These are phyloP conservation scores for Saccharomycopsis vini DNA, from an alignment of 805 yeast species.

Conservation along the genomic window DNA sequence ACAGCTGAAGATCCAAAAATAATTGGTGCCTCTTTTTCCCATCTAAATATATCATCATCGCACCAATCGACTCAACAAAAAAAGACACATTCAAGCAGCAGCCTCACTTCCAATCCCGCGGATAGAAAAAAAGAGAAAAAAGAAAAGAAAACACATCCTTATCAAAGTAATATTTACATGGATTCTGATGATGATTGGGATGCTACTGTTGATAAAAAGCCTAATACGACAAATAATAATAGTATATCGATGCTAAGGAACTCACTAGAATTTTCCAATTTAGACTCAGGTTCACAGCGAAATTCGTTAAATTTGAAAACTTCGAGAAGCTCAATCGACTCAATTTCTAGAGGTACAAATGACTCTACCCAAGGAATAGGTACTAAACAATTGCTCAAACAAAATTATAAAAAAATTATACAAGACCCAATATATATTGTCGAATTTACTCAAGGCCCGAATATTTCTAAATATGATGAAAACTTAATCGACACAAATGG, in stretches of 20 bases:
- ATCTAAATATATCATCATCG: constrained; percentile 33
- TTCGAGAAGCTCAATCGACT: too few relatives aligned
- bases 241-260: too few relatives aligned
- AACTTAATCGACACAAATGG: constrained; percentile 29
- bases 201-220: constrained; percentile 48
- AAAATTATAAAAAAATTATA: constrained; percentile 17
- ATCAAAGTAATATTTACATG: constrained; percentile 32
- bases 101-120: constrained; percentile 8
- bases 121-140: not conserved
- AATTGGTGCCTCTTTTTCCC: constrained; percentile 50
- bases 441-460: constrained; percentile 35
- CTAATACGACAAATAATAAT: constrained; percentile 18
- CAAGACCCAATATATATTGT: constrained; percentile 28
- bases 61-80: not conserved
- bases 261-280: not conserved
- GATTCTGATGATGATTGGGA: constrained; percentile 93
- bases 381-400: constrained; percentile 1
- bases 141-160: constrained; percentile 5
- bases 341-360: too few relatives aligned
- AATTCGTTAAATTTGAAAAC: constrained; percentile 20
- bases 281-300: constrained; percentile 2
- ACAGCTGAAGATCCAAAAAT: constrained; percentile 31
- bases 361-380: not conserved
- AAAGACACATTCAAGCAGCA: not conserved
- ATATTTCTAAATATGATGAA: constrained; percentile 28